phyloP scores from a whole-genome alignment of 495 filamentous ascomycete genomes.

The Hyaloscypha hepaticicola region DNA sequence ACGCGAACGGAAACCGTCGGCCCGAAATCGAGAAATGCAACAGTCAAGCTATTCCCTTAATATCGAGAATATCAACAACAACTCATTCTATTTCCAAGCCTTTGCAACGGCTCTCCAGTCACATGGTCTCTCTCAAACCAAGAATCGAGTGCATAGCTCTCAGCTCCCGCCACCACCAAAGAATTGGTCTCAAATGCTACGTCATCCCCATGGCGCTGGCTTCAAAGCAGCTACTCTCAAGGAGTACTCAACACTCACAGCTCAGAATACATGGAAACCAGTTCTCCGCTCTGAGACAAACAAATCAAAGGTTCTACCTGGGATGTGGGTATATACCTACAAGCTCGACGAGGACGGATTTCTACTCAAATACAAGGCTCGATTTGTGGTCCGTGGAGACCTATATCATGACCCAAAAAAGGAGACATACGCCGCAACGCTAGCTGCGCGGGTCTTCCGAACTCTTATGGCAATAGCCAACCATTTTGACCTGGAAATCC shows the following conservation, averaged over 20 bases:
- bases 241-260: not conserved
- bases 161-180: no score
- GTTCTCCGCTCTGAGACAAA: not conserved
- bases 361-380: not conserved
- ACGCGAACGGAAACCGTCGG: no score
- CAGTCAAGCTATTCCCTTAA: no score
- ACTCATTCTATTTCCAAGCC: no score
- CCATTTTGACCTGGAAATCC: slow-evolving; percentile 18
- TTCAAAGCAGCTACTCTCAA: no score
- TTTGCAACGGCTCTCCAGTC: no score
- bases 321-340: not conserved
- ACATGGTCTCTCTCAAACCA: no score
- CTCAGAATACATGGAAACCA: not conserved
- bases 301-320: not conserved
- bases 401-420: not conserved
- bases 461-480: slow-evolving; percentile 12
- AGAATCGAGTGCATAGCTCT: no score
- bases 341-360: not conserved
- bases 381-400: not conserved
- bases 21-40: no score
- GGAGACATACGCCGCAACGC: slow-evolving; percentile 25
- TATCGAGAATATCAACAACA: no score
- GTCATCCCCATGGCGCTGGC: no score
- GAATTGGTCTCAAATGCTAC: no score
- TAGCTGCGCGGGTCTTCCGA: slow-evolving; percentile 22